phyloP scores from a whole-genome alignment of 768 basidiomycete species.

The Termitomyces sp. region DNA sequence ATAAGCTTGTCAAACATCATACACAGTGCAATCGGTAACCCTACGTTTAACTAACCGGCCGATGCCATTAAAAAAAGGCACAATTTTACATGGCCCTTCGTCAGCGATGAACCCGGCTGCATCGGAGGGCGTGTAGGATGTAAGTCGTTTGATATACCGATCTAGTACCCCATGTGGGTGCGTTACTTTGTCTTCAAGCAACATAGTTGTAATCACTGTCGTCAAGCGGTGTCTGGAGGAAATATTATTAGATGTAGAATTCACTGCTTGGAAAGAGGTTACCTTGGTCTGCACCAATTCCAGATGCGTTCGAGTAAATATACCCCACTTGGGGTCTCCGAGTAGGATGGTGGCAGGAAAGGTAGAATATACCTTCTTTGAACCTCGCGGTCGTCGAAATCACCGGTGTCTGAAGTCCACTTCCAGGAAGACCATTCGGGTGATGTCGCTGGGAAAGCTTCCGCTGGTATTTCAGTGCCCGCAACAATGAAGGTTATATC shows the following conservation, averaged over 20 bases:
- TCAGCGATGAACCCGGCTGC: too few relatives aligned
- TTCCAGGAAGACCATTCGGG: too few relatives aligned
- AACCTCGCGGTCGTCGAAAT: neutral
- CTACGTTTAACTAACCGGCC: too few relatives aligned
- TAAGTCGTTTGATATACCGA: too few relatives aligned
- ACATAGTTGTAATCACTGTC: neutral
- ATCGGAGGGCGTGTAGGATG: too few relatives aligned
- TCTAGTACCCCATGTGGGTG: too few relatives aligned
- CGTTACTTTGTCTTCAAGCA: neutral
- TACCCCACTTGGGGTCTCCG: neutral
- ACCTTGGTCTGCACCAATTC: too few relatives aligned
- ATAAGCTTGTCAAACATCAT: too few relatives aligned
- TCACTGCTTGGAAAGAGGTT: neutral
- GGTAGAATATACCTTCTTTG: neutral
- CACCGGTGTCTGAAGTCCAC: neutral
- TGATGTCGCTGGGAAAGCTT: neutral
- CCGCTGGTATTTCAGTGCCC: neutral
- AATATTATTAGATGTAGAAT: too few relatives aligned
- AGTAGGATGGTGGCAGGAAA: neutral
- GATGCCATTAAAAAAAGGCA: too few relatives aligned
- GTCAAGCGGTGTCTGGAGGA: neutral
- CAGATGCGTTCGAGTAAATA: neutral
- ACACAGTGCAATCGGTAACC: too few relatives aligned
- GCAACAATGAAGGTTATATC: neutral
- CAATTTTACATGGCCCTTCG: too few relatives aligned